phyloP scores from a whole-genome alignment of 1,284 basidiomycete genomes.

The Rhizoctonia solani region DNA sequence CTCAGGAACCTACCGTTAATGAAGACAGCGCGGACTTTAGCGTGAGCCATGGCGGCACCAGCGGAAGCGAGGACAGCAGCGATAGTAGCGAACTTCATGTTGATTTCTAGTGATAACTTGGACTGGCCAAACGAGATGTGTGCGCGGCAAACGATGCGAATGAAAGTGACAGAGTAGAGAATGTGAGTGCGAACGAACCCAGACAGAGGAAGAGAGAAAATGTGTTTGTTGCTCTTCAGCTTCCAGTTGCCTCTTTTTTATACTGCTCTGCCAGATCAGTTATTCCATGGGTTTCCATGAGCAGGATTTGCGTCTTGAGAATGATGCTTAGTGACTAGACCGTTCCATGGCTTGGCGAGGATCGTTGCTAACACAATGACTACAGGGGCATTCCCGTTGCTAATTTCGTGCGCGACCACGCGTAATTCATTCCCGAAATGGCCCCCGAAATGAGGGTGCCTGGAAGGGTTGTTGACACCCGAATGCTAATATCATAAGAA shows the following conservation, averaged over 20 bases:
- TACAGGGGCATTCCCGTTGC: too few relatives aligned
- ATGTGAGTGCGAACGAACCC: neutral
- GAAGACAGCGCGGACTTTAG: neutral
- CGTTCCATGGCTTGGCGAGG: neutral
- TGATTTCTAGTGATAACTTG: neutral
- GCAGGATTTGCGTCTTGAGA: too few relatives aligned
- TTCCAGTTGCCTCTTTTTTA: neutral
- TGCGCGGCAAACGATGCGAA: neutral
- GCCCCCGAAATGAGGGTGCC: too few relatives aligned
- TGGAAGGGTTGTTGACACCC: too few relatives aligned
- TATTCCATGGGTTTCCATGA: neutral
- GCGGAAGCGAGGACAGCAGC: slow-evolving; percentile 27
- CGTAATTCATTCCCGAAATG: too few relatives aligned
- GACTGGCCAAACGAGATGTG: neutral
- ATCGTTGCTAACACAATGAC: too few relatives aligned
- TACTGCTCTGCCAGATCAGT: neutral
- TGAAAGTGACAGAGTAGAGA: neutral
- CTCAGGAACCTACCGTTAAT: slow-evolving; percentile 12
- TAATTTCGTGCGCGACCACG: too few relatives aligned
- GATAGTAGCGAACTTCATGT: slow-evolving; percentile 25
- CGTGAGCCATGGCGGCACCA: slow-evolving; percentile 5
- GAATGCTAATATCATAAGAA: too few relatives aligned
- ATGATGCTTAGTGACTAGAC: too few relatives aligned
- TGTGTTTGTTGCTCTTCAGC: neutral
- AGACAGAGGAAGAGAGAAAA: slow-evolving; percentile 17